Conservation (phyloP, 192 early-diverging fungal genomes). For the Physocladia obscura region DNA sequence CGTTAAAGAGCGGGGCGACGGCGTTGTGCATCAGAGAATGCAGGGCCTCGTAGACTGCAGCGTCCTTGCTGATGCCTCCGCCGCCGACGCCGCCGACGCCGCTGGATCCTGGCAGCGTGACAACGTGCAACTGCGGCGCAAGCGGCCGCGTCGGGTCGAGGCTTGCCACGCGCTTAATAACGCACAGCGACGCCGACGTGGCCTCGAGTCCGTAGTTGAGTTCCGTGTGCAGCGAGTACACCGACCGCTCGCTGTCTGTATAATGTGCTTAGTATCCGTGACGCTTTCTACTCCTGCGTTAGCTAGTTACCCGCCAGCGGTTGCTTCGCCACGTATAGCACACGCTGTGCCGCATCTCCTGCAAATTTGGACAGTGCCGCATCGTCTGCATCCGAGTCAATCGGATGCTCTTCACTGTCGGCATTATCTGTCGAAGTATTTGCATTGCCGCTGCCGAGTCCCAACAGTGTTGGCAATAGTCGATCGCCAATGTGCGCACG, state of each 20-base stretch:
- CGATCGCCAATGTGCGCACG: neutral
- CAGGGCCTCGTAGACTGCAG: conserved; percentile 81
- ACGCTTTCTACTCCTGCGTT: too few species aligned
- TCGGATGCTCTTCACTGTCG: neutral
- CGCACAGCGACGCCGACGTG: conserved; percentile 27
- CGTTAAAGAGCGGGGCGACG: conserved; percentile 94
- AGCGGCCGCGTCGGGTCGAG: conserved; percentile 56
- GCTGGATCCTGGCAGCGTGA: conserved; percentile 81
- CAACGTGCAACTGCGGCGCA: conserved; percentile 76
- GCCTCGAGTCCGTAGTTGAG: conserved; percentile 24
- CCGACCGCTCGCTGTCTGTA: neutral
- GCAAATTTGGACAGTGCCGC: conserved; percentile 9
- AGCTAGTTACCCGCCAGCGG: neutral
- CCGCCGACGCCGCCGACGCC: neutral
- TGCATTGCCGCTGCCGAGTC: neutral
- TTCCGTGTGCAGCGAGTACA: conserved; percentile 21
- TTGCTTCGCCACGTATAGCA: neutral
- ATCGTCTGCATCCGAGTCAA: neutral
- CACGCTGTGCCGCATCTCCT: neutral
- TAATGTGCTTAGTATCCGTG: neutral
- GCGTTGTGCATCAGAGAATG: conserved; percentile 92
- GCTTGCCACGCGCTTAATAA: conserved; percentile 41
- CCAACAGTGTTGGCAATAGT: neutral
- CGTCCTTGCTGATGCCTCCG: conserved; percentile 13
- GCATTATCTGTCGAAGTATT: neutral